Evolutionary conservation across 1,284 basidiomycete genomes (phyloP), one percentile per base, ranked within the genome.

Genomic region (Ceratobasidium sp.): DNA sequence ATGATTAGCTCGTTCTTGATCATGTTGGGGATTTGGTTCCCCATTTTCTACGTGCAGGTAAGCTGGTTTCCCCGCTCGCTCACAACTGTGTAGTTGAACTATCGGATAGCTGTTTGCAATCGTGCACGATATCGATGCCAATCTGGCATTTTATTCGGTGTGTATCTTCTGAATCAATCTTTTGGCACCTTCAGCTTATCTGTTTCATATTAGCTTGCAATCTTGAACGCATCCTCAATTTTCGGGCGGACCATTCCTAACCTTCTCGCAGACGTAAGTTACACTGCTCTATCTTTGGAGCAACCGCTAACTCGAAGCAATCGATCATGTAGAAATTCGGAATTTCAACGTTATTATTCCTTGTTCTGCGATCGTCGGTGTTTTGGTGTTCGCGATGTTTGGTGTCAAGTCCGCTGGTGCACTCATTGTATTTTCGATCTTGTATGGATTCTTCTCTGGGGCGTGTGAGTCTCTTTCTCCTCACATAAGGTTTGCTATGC

Each of bases 371-470:
- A 41, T 64, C 32, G 69, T 60, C 26, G 73, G 65, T 1, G 43
- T 64, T 16, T 64, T 76, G 39, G 70, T 71, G 21, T 76, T 76
- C 26, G 75, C 74, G 8, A 72, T 76, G 64, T 55, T 75, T 3
- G 75, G 74, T n/a, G 72, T 72, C 23, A 75, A 67, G 14, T 60
- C 28, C 28, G 52, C 72, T 45, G 65, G 65, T 28, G 65, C 65
- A 6, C 52, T 55, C 50, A 67, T 67, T 28, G 61, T 52, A 3
- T 64, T 64, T 36, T 64, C 61, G 14, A 64, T 64, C 5, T 36
- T 64, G 18, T 72, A 72, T 46, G 71, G 71, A 39, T 64, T 72
- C 36, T 72, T 57, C n/a, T 73, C 72, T 1, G 72, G 72, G 2
- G 71, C 60, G 3, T 64, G 71, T 72, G 34, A 57, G 71, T 58